Percentiles rank a stretch among this genome's conserved stretches.
phyloP scores from a whole-genome alignment of 2,329 filamentous ascomycete species.

The Talaromyces atroroseus region DNA sequence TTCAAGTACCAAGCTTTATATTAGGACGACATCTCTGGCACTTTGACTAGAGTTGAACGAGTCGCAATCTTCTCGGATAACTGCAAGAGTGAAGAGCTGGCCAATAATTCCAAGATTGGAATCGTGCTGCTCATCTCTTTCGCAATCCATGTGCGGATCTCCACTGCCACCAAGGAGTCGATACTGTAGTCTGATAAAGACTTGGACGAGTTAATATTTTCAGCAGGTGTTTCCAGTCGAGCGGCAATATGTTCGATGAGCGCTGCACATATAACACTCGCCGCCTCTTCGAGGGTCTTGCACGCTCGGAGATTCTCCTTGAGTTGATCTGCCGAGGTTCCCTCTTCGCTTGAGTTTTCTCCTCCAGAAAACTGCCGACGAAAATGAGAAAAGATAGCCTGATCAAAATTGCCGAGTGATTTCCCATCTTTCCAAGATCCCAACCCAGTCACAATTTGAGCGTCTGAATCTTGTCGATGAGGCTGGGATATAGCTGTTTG shows the following conservation, averaged over 20 bases:
- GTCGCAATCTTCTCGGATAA: conserved; percentile 5
- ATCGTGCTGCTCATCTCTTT: conserved; percentile 6
- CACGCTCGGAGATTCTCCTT: neutral
- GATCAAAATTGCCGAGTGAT: neutral
- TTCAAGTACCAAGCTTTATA: no score
- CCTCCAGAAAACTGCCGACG: neutral
- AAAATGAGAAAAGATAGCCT: neutral
- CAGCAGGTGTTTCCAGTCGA: neutral
- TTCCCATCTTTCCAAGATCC: neutral
- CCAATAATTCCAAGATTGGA: conserved; percentile 8
- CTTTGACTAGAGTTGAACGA: conserved; percentile 24
- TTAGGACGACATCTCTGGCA: neutral
- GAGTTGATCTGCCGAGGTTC: neutral
- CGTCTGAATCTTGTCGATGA: neutral
- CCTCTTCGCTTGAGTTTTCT: no score
- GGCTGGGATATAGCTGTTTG: neutral
- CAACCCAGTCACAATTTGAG: neutral
- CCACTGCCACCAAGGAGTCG: conserved; percentile 19
- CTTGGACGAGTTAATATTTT: neutral
- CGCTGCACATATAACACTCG: neutral
- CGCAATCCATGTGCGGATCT: conserved; percentile 12
- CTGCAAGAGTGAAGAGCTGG: neutral
- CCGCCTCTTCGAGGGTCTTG: neutral
- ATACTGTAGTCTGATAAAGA: neutral
- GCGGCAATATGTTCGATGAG: neutral